Base-by-base conservation (phyloP, 202 grass and related monocot genomes). In the Carex sylvatica region DNA sequence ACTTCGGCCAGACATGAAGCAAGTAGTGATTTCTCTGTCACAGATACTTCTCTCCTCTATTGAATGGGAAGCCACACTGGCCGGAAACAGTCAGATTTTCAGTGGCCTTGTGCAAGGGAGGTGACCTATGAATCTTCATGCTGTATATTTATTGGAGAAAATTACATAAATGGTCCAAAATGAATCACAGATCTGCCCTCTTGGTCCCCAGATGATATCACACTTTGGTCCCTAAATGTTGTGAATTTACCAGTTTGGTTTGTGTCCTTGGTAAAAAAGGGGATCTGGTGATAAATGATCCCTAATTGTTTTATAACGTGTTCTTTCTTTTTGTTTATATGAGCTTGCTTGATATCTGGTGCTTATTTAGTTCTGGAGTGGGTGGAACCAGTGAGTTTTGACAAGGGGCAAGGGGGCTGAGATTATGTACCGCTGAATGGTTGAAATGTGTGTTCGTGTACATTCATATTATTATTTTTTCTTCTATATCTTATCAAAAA, bases 1-100 rank as follows among this genome's bases (percentile, higher is more conserved):
- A 78, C 83, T 99, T 69, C 89, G 96, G 74, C 91, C 93, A 3
- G 96, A 99, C 62, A 96, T 99, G 96, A 96, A 99, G 88, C 96
- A 93, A 84, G 91, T 90, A 40, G 96, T 99, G 53, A 99, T 99
- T 38, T 83, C 93, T 73, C 82, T 99, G 14, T 99, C 96, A 12
- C 96, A 99, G 26, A 93, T 99, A 85, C 88, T 99, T 46, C 85
- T 99, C 13, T 99, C 96, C 10, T 99, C 96, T 42, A 89, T 96
- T 42, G 96, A 99, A 83, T 99, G 96, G 96, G 96, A 99, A 64
- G 88, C 96, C 2, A 90, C 91, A 1, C 83, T 89, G 49, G 96
- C 91, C 5, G 96, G 96, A 77, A 99, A 96, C 67, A 92, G 93
- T 85, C 96, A 99, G 79, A 90, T 99, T 61, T 99, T 99, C 80